A percentile compares a stretch with the other conserved stretches of the same genome.
These are phyloP conservation scores for Tribonema minus DNA, from an alignment of 108 stramenopile species.

Conservation along the genomic window DNA sequence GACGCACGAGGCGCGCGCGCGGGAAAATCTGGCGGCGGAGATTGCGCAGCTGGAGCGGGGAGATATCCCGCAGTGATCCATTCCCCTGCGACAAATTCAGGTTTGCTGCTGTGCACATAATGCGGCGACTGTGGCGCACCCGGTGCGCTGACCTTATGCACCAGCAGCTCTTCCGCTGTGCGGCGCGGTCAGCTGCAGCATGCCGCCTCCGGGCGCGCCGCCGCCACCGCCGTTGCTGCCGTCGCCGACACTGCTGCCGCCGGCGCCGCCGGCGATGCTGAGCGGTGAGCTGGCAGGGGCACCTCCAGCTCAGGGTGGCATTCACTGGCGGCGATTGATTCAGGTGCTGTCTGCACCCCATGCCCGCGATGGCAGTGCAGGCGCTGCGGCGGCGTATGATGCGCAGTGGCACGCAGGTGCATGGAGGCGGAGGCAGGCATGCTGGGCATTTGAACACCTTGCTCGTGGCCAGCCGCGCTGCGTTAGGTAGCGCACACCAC, in stretches of 20 bases:
- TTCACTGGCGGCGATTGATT: constrained; percentile 65
- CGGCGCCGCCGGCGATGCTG: constrained; percentile 56
- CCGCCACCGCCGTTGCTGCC: constrained; percentile 65
- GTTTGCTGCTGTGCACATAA: too few species aligned
- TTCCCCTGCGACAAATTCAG: too few species aligned
- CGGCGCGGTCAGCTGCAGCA: constrained; percentile 58
- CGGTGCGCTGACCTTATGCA: constrained; percentile 61
- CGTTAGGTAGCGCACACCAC: too few species aligned
- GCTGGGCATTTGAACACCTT: too few species aligned
- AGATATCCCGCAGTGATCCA: too few species aligned
- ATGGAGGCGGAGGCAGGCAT: too few species aligned
- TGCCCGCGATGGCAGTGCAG: constrained; percentile 65
- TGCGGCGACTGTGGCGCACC: constrained; percentile 59
- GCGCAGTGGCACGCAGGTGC: constrained; percentile 69
- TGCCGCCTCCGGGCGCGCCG: constrained; percentile 58
- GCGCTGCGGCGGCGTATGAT: constrained; percentile 70
- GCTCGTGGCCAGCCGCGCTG: too few species aligned
- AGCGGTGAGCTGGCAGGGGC: too few species aligned
- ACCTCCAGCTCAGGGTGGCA: constrained; percentile 62
- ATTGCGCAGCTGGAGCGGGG: constrained; percentile 1
- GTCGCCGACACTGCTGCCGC: constrained; percentile 62
- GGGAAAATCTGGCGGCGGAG: constrained; percentile 10
- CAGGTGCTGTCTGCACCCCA: constrained; percentile 70
- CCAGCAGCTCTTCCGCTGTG: constrained; percentile 60
- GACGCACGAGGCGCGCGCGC: background rate